phyloP scores from a whole-genome alignment of 2,329 filamentous ascomycete species.

The Beauveria pseudobassiana region DNA sequence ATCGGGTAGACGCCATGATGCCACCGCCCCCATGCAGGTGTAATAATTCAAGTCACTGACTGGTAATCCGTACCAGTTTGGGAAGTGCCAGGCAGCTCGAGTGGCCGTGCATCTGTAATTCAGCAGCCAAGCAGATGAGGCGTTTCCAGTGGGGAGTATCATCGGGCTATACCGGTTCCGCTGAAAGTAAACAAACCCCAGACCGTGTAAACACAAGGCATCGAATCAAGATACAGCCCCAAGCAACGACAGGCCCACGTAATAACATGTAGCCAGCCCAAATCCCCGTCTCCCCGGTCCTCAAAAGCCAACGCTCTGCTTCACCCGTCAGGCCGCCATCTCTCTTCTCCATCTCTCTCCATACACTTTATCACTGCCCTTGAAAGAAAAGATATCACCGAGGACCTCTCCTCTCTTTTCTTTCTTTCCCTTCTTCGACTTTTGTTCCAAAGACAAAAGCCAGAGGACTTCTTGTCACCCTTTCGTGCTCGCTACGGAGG shows the following conservation, averaged over 20 bases:
- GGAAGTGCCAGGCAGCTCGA: constrained; percentile 2
- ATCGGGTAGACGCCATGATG: background rate
- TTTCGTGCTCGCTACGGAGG: constrained; percentile 55
- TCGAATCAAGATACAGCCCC: constrained; percentile 7
- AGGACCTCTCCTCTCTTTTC: constrained; percentile 25
- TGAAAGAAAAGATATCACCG: constrained; percentile 25
- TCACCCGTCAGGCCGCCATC: constrained; percentile 21
- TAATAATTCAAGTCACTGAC: no score
- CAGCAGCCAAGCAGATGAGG: constrained; percentile 1
- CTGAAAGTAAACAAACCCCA: constrained; percentile 10
- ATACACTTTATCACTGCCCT: constrained; percentile 24
- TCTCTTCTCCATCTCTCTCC: constrained; percentile 31
- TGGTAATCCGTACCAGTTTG: background rate
- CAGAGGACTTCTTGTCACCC: constrained; percentile 63
- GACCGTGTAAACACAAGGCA: constrained; percentile 8
- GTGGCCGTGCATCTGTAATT: constrained; percentile 2
- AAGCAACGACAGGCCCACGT: constrained; percentile 10
- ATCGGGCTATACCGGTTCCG: constrained; percentile 11
- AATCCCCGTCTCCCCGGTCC: constrained; percentile 20
- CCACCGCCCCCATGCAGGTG: background rate
- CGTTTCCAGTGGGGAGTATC: constrained; percentile 4
- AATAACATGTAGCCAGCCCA: constrained; percentile 9
- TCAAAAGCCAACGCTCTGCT: constrained; percentile 33
- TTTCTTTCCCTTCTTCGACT: constrained; percentile 33
- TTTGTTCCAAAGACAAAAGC: constrained; percentile 54